Percentiles rank a stretch among this genome's conserved stretches.
phyloP scores from a whole-genome alignment of 2,329 filamentous ascomycete genomes.

The Cladosporium sp. region DNA sequence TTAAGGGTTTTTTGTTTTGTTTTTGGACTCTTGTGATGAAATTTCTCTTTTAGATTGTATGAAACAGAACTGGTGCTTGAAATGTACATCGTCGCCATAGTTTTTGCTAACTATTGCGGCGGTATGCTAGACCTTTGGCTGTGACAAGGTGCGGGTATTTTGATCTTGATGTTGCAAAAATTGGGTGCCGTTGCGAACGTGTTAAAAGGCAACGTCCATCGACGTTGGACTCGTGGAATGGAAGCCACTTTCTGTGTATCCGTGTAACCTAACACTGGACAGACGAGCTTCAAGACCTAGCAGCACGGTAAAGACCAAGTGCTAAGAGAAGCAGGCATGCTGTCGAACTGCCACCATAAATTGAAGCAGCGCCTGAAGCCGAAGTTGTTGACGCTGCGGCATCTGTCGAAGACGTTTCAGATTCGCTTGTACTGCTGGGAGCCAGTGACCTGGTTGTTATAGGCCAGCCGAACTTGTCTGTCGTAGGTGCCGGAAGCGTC shows the following conservation, averaged over 20 bases:
- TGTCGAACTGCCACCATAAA: neutral
- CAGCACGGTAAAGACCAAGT: neutral
- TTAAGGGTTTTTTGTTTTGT: too few relatives aligned
- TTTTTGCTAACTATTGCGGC: neutral
- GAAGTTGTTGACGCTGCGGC: neutral
- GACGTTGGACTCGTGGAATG: neutral
- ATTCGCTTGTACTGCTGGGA: neutral
- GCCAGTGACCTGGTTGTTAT: neutral
- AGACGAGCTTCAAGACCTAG: neutral
- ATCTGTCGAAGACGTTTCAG: neutral
- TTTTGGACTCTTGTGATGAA: neutral
- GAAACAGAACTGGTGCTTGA: neutral
- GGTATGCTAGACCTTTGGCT: neutral
- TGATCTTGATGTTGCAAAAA: neutral
- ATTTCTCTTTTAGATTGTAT: neutral
- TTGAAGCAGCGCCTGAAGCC: neutral
- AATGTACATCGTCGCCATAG: neutral
- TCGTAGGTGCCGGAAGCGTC: constrained; percentile 18
- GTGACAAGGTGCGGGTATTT: neutral
- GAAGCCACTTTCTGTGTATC: neutral
- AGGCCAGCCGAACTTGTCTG: neutral
- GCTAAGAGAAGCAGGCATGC: neutral
- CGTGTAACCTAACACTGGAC: neutral
- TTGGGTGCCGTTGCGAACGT: neutral
- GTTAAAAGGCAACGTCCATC: neutral